Evolutionary conservation across 805 yeast genomes (phyloP).

Genomic region (Cyberlindnera americana): DNA sequence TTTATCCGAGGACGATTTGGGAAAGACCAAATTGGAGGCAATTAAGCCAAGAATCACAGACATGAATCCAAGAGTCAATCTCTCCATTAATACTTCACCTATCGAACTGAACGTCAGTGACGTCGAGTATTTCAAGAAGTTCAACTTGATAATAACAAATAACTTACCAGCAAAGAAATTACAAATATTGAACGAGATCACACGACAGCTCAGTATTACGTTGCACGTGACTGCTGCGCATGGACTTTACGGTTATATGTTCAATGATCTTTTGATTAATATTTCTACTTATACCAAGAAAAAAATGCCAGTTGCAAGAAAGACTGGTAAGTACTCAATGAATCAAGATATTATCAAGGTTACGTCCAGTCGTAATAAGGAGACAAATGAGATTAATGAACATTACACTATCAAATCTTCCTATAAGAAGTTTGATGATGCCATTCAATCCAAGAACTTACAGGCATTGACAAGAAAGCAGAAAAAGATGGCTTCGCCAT

Average conservation of each 20-base stretch:
- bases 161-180: constrained; percentile 47
- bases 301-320: constrained; percentile 45
- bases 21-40: constrained; percentile 50
- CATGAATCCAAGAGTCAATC: constrained; percentile 73
- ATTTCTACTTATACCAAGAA: constrained; percentile 50
- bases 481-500: constrained; percentile 48
- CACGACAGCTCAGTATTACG: constrained; percentile 58
- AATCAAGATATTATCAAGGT: constrained; percentile 42
- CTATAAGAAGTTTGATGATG: constrained; percentile 35
- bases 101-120: constrained; percentile 19
- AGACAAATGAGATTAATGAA: constrained; percentile 35
- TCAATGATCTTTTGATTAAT: constrained; percentile 73
- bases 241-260: constrained; percentile 81
- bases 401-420: constrained; percentile 34
- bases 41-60: constrained; percentile 57
- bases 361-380: constrained; percentile 29
- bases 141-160: constrained; percentile 73
- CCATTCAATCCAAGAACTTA: constrained; percentile 29
- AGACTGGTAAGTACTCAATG: constrained; percentile 44
- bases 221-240: constrained; percentile 65
- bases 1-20: constrained; percentile 52
- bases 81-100: constrained; percentile 40
- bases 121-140: constrained; percentile 43
- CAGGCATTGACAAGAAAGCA: constrained; percentile 32
- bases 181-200: constrained; percentile 44